Base-by-base conservation (phyloP, 306 rosid genomes). In the Trifolium pratense region DNA sequence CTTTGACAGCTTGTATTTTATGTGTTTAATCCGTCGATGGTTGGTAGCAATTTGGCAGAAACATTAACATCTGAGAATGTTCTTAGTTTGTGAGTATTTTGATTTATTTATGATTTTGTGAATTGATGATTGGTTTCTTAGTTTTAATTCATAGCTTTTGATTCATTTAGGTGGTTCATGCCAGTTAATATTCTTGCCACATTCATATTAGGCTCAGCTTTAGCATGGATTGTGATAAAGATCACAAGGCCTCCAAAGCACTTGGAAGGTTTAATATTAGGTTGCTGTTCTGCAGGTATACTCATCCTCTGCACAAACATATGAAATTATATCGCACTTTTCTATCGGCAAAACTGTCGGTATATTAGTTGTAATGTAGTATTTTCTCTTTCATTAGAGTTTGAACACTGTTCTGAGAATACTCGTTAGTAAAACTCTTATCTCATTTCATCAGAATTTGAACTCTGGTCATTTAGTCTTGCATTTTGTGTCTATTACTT, bases 211-310 rank as follows among this genome's bases (percentile, higher is more conserved):
- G 90, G 90, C 26, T 83, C 90, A 1, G 84, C 80, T 5, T 79
- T 86, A 52, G 90, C 82, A 32, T 86, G 90, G 90, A 39, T 86
- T 51, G 71, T 86, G 56, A 64, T 86, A 43, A 86, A 68, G 71
- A 62, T 86, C 74, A 71, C 84, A 43, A 80, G 80, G 66, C 87
- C 90, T 72, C 87, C 87, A 16, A 79, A 78, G 53, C 86, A 68
- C 61, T 11, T 81, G 73, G 78, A 86, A 76, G 87, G 84, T 66
- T 66, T 86, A 55, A 69, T 83, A 68, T 13, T 83, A 23, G 87
- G 90, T 63, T 86, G 90, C 55, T 86, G 87, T 53, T 72, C 90
- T 63, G 81, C 87, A 75, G 90, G 90, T 86, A 83, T 29, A 23
- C 42, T 40, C 18, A 62, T 62, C 20, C 18, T 26, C 37, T 52